Evolutionary conservation across 345 rosid species (phyloP).

Genomic region (Raphanus sativus): DNA sequence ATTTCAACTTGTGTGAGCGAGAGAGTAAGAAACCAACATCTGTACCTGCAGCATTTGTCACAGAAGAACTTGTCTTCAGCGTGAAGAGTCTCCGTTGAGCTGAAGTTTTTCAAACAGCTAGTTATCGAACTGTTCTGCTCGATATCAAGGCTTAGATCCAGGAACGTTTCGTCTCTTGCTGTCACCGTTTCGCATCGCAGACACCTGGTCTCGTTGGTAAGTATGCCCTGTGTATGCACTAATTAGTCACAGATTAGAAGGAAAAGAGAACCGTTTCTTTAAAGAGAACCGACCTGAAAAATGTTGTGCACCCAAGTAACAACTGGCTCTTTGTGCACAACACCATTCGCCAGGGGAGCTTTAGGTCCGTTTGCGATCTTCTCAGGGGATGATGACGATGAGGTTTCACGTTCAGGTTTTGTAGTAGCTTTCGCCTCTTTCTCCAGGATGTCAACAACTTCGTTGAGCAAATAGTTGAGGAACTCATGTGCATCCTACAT

Average conservation of each 20-base stretch:
- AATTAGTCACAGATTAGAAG: not conserved
- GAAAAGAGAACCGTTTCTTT: not conserved
- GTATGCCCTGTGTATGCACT: conserved; percentile 68
- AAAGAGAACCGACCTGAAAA: conserved; percentile 65
- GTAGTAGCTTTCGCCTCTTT: conserved; percentile 81
- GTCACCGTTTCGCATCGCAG: conserved; percentile 96
- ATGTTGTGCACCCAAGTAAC: conserved; percentile 98
- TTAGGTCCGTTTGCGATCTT: conserved; percentile 76
- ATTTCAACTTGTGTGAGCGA: not conserved
- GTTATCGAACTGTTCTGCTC: conserved; percentile 99
- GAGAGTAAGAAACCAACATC: conserved; percentile 22
- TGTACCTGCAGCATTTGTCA: conserved; percentile 99
- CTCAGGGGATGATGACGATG: conserved; percentile 66
- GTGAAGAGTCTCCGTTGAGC: conserved; percentile 99
- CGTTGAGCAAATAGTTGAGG: conserved; percentile 93
- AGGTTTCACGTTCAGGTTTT: conserved; percentile 65
- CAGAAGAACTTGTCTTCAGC: conserved; percentile 99
- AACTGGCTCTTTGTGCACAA: conserved; percentile 74
- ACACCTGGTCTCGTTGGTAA: conserved; percentile 98
- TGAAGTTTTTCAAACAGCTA: conserved; percentile 98
- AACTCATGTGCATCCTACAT: conserved; percentile 98
- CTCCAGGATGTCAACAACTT: conserved; percentile 96
- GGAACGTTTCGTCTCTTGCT: conserved; percentile 96
- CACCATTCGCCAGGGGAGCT: conserved; percentile 67
- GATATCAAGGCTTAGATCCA: conserved; percentile 97